Evolutionary conservation across 208 protist genomes (phyloP).

Genomic region (Acanthamoeba healyi): DNA sequence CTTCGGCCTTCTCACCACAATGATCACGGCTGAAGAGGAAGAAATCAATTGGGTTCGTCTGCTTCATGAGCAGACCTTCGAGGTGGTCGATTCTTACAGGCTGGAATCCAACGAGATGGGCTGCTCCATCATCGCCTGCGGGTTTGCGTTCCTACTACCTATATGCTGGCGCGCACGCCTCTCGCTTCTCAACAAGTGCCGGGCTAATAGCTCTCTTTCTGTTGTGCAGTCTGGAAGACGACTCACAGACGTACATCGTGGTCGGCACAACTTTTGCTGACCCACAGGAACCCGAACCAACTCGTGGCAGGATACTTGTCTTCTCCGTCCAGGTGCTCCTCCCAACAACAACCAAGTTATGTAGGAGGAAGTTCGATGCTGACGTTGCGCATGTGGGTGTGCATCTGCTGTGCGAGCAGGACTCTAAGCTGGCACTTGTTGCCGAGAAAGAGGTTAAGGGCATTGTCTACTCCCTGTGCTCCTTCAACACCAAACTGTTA

Average conservation of each 20-base stretch:
- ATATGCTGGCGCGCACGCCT: neutral
- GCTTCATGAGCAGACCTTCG: constrained; percentile 89
- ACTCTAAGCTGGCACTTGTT: constrained; percentile 69
- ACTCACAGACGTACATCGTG: constrained; percentile 79
- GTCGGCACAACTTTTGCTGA: constrained; percentile 88
- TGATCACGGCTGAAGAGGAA: constrained; percentile 55
- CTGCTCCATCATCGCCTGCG: constrained; percentile 73
- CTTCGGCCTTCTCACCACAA: constrained; percentile 84
- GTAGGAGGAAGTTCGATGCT: too few species aligned
- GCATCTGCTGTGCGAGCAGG: neutral
- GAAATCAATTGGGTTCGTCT: constrained; percentile 77
- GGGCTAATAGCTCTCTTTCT: neutral
- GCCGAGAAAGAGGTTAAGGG: constrained; percentile 71
- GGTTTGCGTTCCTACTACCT: constrained; percentile 52
- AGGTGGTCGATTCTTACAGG: constrained; percentile 67
- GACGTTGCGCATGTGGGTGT: neutral
- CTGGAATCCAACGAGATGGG: constrained; percentile 81
- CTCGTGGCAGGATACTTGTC: constrained; percentile 85
- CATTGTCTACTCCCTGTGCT: constrained; percentile 82
- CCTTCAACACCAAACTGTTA: constrained; percentile 85
- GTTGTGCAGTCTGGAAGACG: neutral
- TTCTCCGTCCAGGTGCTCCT: constrained; percentile 76
- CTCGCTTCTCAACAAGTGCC: too few species aligned
- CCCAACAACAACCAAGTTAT: too few species aligned
- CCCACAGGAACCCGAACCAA: constrained; percentile 82